These are phyloP conservation scores for Suhomyces atakaporum DNA, from an alignment of 1,139 yeast species.

Conservation along the genomic window DNA sequence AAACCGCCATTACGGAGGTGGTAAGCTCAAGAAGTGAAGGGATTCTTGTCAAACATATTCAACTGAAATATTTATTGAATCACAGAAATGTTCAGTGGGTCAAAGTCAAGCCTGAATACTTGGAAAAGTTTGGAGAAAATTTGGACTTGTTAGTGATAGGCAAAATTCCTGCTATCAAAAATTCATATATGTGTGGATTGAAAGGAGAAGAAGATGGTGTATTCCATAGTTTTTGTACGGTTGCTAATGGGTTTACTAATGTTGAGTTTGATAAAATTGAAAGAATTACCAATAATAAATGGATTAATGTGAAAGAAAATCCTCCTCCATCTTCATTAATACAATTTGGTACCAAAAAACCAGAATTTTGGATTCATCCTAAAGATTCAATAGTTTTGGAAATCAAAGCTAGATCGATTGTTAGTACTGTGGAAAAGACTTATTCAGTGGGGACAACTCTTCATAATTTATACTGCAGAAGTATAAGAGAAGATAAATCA, in stretches of 20 bases:
- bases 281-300: slow-evolving; percentile 57
- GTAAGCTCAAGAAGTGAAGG: slow-evolving; percentile 78
- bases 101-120: slow-evolving; percentile 88
- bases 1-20: slow-evolving; percentile 56
- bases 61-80: slow-evolving; percentile 61
- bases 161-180: slow-evolving; percentile 70
- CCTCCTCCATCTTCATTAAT: slow-evolving; percentile 48
- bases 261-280: slow-evolving; percentile 64
- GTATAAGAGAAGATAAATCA: slow-evolving; percentile 71
- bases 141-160: slow-evolving; percentile 82
- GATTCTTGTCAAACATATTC: slow-evolving; percentile 67
- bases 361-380: slow-evolving; percentile 81
- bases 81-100: slow-evolving; percentile 68
- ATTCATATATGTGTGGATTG: slow-evolving; percentile 76
- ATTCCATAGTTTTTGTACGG: slow-evolving; percentile 66
- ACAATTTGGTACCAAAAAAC: slow-evolving; percentile 61
- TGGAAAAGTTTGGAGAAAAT: slow-evolving; percentile 84
- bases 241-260: slow-evolving; percentile 80
- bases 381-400: slow-evolving; percentile 77
- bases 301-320: slow-evolving; percentile 49
- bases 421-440: slow-evolving; percentile 44
- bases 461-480: slow-evolving; percentile 72
- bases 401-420: slow-evolving; percentile 78
- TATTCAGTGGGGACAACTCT: slow-evolving; percentile 72
- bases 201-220: slow-evolving; percentile 29